These are phyloP conservation scores for Saccharum spontaneum DNA, from an alignment of 176 grass and related monocot genomes.

Conservation along the genomic window DNA sequence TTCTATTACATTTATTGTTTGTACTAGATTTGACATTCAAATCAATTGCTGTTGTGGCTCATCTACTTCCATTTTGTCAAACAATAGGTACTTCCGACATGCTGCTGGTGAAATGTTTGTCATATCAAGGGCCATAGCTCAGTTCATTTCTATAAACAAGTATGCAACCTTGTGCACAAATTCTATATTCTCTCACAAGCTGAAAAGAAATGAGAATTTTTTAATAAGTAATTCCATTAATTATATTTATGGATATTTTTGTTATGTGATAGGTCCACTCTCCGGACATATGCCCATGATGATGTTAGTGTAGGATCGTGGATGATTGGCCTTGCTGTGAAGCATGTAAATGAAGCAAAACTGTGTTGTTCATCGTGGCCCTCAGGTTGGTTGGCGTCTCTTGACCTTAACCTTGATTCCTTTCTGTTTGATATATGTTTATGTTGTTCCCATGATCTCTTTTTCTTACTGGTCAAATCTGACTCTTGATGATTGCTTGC, in stretches of 20 bases:
- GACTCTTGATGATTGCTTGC: slow-evolving; percentile 1
- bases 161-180: slow-evolving; percentile 26
- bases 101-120: slow-evolving; percentile 96
- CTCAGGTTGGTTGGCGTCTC: slow-evolving; percentile 55
- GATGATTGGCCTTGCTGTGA: slow-evolving; percentile 93
- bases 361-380: slow-evolving; percentile 96
- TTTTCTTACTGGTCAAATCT: neutral
- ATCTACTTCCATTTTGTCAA: slow-evolving; percentile 33
- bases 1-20: neutral
- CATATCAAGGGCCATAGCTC: slow-evolving; percentile 89
- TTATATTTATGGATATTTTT: slow-evolving; percentile 2
- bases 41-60: slow-evolving; percentile 23
- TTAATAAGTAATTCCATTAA: slow-evolving; percentile 19
- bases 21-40: slow-evolving; percentile 27
- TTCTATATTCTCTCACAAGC: slow-evolving; percentile 22
- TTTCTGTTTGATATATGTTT: slow-evolving; percentile 3
- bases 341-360: slow-evolving; percentile 95
- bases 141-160: slow-evolving; percentile 99
- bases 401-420: slow-evolving; percentile 17
- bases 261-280: slow-evolving; percentile 54
- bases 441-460: neutral
- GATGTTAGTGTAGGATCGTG: slow-evolving; percentile 97
- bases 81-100: slow-evolving; percentile 89
- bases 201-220: slow-evolving; percentile 12
- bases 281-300: slow-evolving; percentile 94